Base-by-base conservation (phyloP, 208 protist genomes). In the Trypanosoma theileri region DNA sequence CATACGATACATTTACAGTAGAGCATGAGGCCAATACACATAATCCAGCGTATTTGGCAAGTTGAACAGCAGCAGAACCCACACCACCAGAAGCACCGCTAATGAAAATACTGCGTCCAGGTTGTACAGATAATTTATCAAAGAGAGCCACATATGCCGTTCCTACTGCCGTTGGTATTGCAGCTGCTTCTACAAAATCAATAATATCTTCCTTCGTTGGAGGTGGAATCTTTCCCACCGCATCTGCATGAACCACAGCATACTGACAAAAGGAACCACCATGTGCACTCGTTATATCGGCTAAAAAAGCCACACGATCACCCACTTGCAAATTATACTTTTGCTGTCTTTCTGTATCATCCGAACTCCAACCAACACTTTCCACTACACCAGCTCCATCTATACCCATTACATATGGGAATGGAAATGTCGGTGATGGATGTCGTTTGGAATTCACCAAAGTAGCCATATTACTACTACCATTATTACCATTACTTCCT, bases 201-300 rank as follows among this genome's bases (percentile, higher is more conserved):
- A 92, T 83, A 24, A 76, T n/a, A 12, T 59, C 40, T 28, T 44
- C 57, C 17, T 52, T 52, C 19, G 51, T 57, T 8, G 69, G 40
- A 13, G 66, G 50, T 19, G 84, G 85, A 19, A 95, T 81, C 64
- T 75, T 82, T n/a, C 62, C 72, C 21, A 90, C 62, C 4, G 80
- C 50, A 52, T 88, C 75, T 3, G 70, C 69, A 54, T 84, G 69
- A 8, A 90, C 82, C 3, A 86, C 24, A 8, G 80, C 81, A 58
- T 92, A 95, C 55, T 92, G 81, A 56, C 79, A 82, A 71, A 95
- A 89, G 3, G 84, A 82, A 16, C 89, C 89, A 12, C 82, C 75
- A 46, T 21, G 59, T 21, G 59, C 53, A 12, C 73, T 46, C 13
- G 56, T 77, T 12, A 86, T 55, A 63, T 92, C 82, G 2, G 77